Evolutionary conservation across 495 filamentous ascomycete species (phyloP), one percentile per base, ranked within the genome.

Genomic region (Astrothelium subdiscretum): DNA sequence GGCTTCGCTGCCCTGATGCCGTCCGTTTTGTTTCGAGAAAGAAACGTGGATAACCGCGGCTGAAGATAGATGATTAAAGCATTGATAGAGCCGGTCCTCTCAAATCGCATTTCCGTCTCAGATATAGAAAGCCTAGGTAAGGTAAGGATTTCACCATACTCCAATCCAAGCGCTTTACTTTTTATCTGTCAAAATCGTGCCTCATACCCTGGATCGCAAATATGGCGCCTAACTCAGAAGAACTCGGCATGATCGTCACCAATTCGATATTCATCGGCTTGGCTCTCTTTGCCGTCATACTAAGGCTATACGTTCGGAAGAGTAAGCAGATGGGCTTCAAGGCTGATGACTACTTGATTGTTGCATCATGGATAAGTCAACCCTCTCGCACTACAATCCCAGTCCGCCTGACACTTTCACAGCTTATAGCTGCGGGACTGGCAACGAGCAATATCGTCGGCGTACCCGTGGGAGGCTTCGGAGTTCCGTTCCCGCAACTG

Each of bases 221-320:
- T 24, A 54, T 54, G 48, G 48, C 48, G 48, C n/a, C 29, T 26
- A 24, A 54, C 48, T 54, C 48, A 15, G 22, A 54, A 54, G 48
- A 29, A 29, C 5, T 54, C 10, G 24, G 48, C 20, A 54, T 54
- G 48, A 54, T 54, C 15, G 24, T 54, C 24, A 54, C 48, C 22
- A 54, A 54, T 54, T 54, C 48, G 24, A 20, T 54, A 8, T 54
- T 54, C 48, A 54, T 54, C 15, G 48, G 48, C 20, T 15, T 54
- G 20, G 48, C 48, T 26, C 29, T 54, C 48, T 54, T 54, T 11
- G 48, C 48, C 0, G 48, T 54, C 12, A 24, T 54, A 24, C 24
- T 54, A 24, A 54, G 48, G 48, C 48, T 54, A 5, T 54, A 54
- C 48, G 48, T 54, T 11, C 48, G 48, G n/a, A 54, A 54, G 48